A percentile compares a stretch with the other conserved stretches of the same genome.
phyloP scores from a whole-genome alignment of 768 basidiomycete species.

The Podaxis rugospora region DNA sequence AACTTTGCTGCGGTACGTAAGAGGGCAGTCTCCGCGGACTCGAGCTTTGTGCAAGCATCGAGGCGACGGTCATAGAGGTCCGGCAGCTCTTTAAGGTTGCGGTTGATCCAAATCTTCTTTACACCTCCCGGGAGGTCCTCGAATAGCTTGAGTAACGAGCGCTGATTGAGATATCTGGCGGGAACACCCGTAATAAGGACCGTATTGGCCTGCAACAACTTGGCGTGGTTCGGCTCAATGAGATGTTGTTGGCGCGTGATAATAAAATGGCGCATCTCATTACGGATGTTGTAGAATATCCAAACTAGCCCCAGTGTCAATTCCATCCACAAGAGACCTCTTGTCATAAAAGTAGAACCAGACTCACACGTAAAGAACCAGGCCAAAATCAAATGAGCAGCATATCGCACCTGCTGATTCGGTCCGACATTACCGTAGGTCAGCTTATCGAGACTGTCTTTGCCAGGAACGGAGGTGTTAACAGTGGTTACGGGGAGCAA shows the following conservation, averaged over 20 bases:
- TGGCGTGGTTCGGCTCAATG: slow-evolving; percentile 66
- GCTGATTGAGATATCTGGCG: slow-evolving; percentile 65
- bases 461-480: slow-evolving; percentile 38
- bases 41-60: slow-evolving; percentile 73
- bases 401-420: slow-evolving; percentile 53
- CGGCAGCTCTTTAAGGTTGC: slow-evolving; percentile 84
- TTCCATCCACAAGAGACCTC: background rate
- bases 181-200: slow-evolving; percentile 91
- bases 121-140: slow-evolving; percentile 88
- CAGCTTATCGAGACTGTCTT: slow-evolving; percentile 62
- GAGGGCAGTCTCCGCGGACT: slow-evolving; percentile 78
- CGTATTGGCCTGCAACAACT: slow-evolving; percentile 83
- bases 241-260: slow-evolving; percentile 79
- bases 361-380: slow-evolving; percentile 76
- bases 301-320: slow-evolving; percentile 47
- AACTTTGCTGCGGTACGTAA: slow-evolving; percentile 73
- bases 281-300: slow-evolving; percentile 78
- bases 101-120: slow-evolving; percentile 87
- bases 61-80: slow-evolving; percentile 75
- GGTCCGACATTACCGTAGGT: slow-evolving; percentile 75
- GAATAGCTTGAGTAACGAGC: slow-evolving; percentile 64
- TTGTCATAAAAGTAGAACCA: background rate
- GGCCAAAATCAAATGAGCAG: slow-evolving; percentile 73
- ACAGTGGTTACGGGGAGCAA: slow-evolving; percentile 73
- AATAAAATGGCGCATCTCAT: slow-evolving; percentile 80